Conservation (phyloP, 164 flowering plant genomes). For the Aristolochia fimbriata region DNA sequence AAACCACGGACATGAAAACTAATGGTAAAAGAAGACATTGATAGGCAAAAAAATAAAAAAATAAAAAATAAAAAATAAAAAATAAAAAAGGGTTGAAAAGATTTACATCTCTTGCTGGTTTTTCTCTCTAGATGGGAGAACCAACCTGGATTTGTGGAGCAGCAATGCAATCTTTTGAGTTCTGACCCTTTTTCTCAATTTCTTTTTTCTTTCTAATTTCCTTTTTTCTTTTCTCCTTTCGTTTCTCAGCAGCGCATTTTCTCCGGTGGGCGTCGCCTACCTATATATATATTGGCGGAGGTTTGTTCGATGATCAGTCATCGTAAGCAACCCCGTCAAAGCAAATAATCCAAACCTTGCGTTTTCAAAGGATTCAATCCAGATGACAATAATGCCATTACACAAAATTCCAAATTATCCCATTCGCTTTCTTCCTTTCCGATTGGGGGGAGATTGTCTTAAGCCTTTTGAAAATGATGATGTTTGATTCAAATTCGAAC, state of each 20-base stretch:
- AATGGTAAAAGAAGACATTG: background rate
- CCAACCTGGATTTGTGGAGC: constrained; percentile 21
- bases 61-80: too few species aligned
- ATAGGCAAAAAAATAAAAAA: background rate
- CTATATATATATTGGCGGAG: too few species aligned
- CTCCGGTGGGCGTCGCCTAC: too few species aligned
- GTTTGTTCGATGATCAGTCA: background rate
- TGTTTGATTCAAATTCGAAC: too few species aligned
- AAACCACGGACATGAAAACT: background rate
- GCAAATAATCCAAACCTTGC: too few species aligned
- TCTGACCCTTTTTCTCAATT: constrained; percentile 16
- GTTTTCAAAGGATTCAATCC: too few species aligned
- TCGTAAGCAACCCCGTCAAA: background rate
- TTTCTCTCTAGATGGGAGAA: background rate
- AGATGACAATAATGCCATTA: too few species aligned
- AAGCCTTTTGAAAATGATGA: too few species aligned
- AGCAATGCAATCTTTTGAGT: constrained; percentile 13
- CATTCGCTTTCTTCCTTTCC: too few species aligned
- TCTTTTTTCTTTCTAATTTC: background rate
- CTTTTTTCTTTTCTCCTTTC: background rate
- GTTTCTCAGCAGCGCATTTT: background rate
- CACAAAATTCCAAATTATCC: too few species aligned
- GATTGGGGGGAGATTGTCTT: too few species aligned
- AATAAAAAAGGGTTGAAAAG: background rate
- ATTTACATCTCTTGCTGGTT: background rate